phyloP scores from a whole-genome alignment of 106 monocot species.

The Dendrobium chrysotoxum region DNA sequence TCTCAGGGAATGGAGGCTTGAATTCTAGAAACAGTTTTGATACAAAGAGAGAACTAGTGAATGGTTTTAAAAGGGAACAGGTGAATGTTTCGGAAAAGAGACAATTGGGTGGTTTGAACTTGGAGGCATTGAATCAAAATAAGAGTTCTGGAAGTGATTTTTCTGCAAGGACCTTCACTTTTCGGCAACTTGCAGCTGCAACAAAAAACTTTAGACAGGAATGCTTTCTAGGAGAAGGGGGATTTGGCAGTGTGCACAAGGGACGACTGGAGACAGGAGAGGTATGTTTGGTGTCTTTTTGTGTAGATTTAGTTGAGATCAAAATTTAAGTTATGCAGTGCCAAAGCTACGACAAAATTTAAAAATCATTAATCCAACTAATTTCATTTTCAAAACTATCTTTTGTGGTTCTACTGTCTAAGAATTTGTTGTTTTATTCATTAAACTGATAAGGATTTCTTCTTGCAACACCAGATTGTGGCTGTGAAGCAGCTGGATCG shows the following conservation, averaged over 20 bases:
- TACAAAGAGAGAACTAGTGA: conserved; percentile 1
- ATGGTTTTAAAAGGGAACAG: neutral
- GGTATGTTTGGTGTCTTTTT: conserved; percentile 4
- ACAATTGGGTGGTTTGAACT: neutral
- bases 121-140: neutral
- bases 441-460: neutral
- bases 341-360: neutral
- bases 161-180: conserved; percentile 9
- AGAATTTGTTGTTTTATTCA: neutral
- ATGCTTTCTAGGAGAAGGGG: conserved; percentile 11
- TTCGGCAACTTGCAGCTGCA: conserved; percentile 5
- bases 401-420: neutral
- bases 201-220: conserved; percentile 12
- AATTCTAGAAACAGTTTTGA: neutral
- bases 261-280: conserved; percentile 7
- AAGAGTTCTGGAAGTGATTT: conserved; percentile 6
- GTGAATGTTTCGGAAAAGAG: neutral
- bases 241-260: conserved; percentile 11
- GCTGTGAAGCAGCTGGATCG: conserved; percentile 28
- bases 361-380: neutral
- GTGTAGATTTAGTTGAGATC: neutral
- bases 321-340: neutral
- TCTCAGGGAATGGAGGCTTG: neutral
- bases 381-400: neutral
- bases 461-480: conserved; percentile 16